phyloP scores from a whole-genome alignment of 768 basidiomycete genomes.

The Cystofilobasidium ferigula region DNA sequence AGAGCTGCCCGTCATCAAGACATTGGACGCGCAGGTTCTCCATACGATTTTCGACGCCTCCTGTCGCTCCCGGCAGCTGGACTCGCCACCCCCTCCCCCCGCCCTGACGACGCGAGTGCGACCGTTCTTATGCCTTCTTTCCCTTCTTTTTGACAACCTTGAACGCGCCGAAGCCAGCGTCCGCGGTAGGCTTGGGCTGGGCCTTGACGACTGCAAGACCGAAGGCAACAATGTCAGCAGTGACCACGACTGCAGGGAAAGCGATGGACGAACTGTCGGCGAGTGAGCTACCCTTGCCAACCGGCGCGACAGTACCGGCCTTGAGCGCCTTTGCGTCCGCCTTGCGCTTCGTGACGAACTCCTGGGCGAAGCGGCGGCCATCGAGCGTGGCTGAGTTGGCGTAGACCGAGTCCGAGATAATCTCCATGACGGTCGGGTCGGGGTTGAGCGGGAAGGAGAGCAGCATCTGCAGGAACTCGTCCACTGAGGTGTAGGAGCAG shows the following conservation, averaged over 20 bases:
- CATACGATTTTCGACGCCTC: too few relatives aligned
- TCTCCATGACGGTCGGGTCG: conserved; percentile 66
- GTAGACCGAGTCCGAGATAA: conserved; percentile 92
- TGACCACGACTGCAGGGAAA: not conserved
- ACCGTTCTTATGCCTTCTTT: conserved; percentile 41
- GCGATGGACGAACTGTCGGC: conserved; percentile 29
- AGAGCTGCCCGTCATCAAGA: too few relatives aligned
- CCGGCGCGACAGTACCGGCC: conserved; percentile 22
- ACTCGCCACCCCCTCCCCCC: too few relatives aligned
- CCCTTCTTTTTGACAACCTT: conserved; percentile 87
- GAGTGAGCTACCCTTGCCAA: conserved; percentile 25
- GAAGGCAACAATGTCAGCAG: conserved; percentile 23
- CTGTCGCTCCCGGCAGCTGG: too few relatives aligned
- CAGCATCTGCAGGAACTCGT: conserved; percentile 92
- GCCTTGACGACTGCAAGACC: conserved; percentile 59
- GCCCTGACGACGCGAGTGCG: too few relatives aligned
- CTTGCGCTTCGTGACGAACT: conserved; percentile 79
- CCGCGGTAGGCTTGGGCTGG: conserved; percentile 58
- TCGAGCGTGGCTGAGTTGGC: conserved; percentile 88
- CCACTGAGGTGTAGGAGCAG: conserved; percentile 47
- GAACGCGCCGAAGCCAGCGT: conserved; percentile 67
- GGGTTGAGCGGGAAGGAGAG: conserved; percentile 87
- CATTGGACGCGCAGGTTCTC: too few relatives aligned
- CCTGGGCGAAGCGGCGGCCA: conserved; percentile 84
- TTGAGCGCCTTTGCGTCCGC: conserved; percentile 56